Base-by-base conservation (phyloP, 2,329 filamentous ascomycete genomes). In the Diaporthe sp. region DNA sequence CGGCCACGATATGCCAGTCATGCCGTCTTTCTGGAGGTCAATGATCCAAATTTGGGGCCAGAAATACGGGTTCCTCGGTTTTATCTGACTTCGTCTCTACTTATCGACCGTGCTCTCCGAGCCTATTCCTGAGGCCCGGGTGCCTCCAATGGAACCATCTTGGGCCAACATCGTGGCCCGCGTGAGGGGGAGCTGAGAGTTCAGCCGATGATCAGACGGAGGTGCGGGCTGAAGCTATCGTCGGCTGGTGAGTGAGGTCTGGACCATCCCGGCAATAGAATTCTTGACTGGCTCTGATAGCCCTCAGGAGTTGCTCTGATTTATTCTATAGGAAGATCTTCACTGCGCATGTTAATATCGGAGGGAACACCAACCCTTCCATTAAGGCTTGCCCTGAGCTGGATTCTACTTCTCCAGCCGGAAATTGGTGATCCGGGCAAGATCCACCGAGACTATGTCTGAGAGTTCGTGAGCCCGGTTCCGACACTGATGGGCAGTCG, bases 131-230 rank as follows among this genome's bases (percentile, higher is more conserved):
- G 65, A 6, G 46, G 46, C 31, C 65, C 65, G 46, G 22, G 46
- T 67, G 46, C 31, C 4, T 5, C 2, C 28, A 37, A n/a, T 25
- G 44, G 2, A 37, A 68, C 44, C 62, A 37, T 19, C 44, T 39
- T 34, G 49, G 62, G 62, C 62, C 22, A 22, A 10, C 31, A 4
- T 8, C 12, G n/a, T 12, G 8, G 22, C 31, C 44, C 7, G 28
- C 4, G 46, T 25, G 62, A 68, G 62, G 62, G 62, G 62, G 25
- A 53, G 65, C 65, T 68, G 46, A 53, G 9, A 13, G 46, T 68
- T 68, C 65, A 68, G 65, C 65, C 65, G 46, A 25, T 39, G 12
- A 53, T 68, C 65, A 17, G 46, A 68, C 10, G 46, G 13, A 8
- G 10, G 31, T 44, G 58, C 46, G 65, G 31, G 46, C 65, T 53